Base-by-base conservation (phyloP, 2,329 filamentous ascomycete genomes). In the Epichloe festucae region DNA sequence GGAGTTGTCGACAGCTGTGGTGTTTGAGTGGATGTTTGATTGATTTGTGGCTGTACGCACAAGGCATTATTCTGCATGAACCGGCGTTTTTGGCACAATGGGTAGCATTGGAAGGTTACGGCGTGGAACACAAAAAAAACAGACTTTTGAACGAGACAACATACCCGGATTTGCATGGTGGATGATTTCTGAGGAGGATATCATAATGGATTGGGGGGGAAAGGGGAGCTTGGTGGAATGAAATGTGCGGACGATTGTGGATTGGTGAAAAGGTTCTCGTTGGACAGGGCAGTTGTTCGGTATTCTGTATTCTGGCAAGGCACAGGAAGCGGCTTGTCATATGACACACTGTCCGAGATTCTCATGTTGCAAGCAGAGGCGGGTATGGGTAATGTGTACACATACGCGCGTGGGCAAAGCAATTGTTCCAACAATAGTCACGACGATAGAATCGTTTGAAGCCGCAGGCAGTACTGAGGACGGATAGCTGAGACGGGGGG, bases 91-190 rank as follows among this genome's bases (percentile, higher is more conserved):
- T 53, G 56, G 57, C 53, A 57, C 49, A 54, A 53, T 38, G 52
- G 54, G 36, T 49, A 56, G 53, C 55, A 59, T 55, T 53, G 19
- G 52, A 50, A 55, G 54, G 55, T 54, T 55, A 49, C 31, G 57
- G 53, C 58, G 53, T 49, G 48, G 46, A 53, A 52, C 49, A 55
- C 43, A 39, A 27, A 44, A 44, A 27, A 44, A 50, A 21, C 38
- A 11, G 19, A 19, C 6, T 21, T 54, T 59, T 53, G 52, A 55
- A 57, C 52, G 52, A 43, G 41, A 53, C 52, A 56, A 60, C 58
- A 62, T 61, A 60, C 59, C 60, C 59, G 55, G 56, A 59, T 57
- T 49, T 60, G 58, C 57, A 58, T 59, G 57, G 55, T 55, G 51
- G 54, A 56, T 40, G 48, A 54, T 23, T 36, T 49, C 35, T 27